Base-by-base conservation (phyloP, 345 rosid species). In the Ceriops zippeliana region DNA sequence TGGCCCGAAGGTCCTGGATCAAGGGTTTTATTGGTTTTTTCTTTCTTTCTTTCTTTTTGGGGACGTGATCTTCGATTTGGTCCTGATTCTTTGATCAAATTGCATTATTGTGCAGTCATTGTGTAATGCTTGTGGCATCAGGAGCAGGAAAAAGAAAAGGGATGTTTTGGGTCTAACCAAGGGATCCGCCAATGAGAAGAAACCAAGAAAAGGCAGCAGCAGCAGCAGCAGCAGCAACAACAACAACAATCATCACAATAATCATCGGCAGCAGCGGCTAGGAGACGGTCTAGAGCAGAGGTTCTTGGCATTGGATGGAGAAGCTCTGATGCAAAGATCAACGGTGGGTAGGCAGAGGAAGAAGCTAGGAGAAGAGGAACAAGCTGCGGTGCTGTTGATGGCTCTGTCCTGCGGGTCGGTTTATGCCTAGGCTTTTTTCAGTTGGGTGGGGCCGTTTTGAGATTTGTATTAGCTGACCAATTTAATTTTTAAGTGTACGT, bases 81-180 rank as follows among this genome's bases (percentile, higher is more conserved):
- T 49, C 73, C 62, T 54, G 32, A 57, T 60, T 16, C 17, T n/a
- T 54, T 6, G n/a, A 28, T 49, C 32, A 24, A 2, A 54, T 52
- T 38, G 51, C 53, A 52, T 57, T 13, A 1, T 59, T n/a, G 51
- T 71, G 74, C 82, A 93, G 98, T 93, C 98, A 10, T 73, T 93
- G 2, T 93, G 98, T 62, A 93, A 93, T 78, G 99, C 99, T 6
- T 95, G 99, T 51, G 99, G 99, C 76, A 95, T 95, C 78, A 86
- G 93, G 67, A 95, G 96, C 86, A 83, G 93, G 82, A 95, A 95
- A 81, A 95, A 88, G 74, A 87, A 84, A 72, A 70, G 99, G 30
- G 85, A 84, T 2, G 76, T 80, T 52, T 35, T 84, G 38, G 85
- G 89, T 5, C 34, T 81, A 22, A 74, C 61, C 52, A 87, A 85